These are phyloP conservation scores for Davidsoniella eucalypti DNA, from an alignment of 2,329 filamentous ascomycete species.

Conservation along the genomic window DNA sequence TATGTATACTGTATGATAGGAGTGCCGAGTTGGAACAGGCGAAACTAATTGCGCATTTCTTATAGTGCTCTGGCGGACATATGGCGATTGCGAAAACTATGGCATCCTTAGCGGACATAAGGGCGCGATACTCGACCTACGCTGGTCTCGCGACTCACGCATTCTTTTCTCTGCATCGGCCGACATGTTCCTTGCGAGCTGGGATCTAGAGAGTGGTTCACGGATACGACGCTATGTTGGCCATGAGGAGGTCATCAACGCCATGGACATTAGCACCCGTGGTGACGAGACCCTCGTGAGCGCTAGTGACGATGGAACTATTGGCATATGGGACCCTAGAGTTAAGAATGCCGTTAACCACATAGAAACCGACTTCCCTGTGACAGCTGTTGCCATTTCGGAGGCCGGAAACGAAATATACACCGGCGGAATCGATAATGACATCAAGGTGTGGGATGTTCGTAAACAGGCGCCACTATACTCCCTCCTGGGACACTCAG, in stretches of 20 bases:
- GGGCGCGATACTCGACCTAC: constrained; percentile 76
- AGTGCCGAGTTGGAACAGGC: neutral
- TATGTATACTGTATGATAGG: constrained; percentile 26
- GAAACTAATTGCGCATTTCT: neutral
- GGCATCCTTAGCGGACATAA: constrained; percentile 77
- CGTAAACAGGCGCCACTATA: constrained; percentile 82
- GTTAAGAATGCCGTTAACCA: constrained; percentile 78
- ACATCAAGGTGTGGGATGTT: constrained; percentile 93
- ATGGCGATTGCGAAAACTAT: constrained; percentile 89
- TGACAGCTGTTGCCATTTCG: constrained; percentile 80
- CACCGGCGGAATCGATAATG: constrained; percentile 88
- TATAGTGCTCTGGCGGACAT: constrained; percentile 81
- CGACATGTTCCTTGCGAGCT: constrained; percentile 83
- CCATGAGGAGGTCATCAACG: constrained; percentile 92
- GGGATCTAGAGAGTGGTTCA: constrained; percentile 84
- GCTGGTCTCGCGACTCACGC: constrained; percentile 91
- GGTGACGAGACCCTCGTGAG: constrained; percentile 84
- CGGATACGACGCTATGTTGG: constrained; percentile 84
- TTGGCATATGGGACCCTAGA: constrained; percentile 91
- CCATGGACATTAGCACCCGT: constrained; percentile 71
- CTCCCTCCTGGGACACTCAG: constrained; percentile 73
- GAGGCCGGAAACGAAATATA: constrained; percentile 94
- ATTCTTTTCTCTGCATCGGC: constrained; percentile 85
- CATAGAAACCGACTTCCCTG: constrained; percentile 78
- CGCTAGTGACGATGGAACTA: constrained; percentile 82